Percentiles rank a stretch among this genome's conserved stretches.
Conservation (phyloP, 768 basidiomycete genomes). For the Boletus rubescentipes region DNA sequence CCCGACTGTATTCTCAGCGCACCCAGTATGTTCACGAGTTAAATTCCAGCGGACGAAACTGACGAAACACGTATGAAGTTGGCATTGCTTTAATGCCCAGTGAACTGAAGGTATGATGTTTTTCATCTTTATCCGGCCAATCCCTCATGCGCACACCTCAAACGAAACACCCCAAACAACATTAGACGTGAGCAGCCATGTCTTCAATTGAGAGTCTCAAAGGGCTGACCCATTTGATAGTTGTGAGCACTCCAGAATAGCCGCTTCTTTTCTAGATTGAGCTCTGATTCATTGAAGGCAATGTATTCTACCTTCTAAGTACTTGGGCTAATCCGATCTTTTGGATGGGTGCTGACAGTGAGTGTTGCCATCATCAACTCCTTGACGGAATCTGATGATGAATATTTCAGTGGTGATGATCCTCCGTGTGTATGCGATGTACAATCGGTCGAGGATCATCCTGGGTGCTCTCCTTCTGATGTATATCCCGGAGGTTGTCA, state of each 20-base stretch:
- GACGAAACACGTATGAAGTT: background rate
- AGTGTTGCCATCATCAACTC: background rate
- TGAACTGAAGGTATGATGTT: background rate
- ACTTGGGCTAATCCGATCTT: background rate
- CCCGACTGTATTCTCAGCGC: too few species aligned
- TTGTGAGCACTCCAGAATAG: background rate
- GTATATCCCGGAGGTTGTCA: background rate
- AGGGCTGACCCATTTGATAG: background rate
- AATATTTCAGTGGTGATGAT: too few species aligned
- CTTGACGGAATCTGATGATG: too few species aligned
- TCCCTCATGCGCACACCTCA: background rate
- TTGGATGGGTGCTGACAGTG: background rate
- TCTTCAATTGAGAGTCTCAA: background rate
- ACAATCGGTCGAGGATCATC: conserved; percentile 1
- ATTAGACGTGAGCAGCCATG: background rate
- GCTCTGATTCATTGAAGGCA: background rate
- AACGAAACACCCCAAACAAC: background rate
- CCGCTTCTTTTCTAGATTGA: background rate
- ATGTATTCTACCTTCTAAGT: background rate
- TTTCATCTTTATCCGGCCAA: too few species aligned
- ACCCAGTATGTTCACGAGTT: too few species aligned
- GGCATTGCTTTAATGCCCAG: background rate
- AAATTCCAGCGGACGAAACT: too few species aligned
- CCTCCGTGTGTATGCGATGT: background rate
- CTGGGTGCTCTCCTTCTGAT: background rate